Evolutionary conservation across 164 flowering plant genomes (phyloP), one percentile per base, ranked within the genome.

Genomic region (Stephania japonica): DNA sequence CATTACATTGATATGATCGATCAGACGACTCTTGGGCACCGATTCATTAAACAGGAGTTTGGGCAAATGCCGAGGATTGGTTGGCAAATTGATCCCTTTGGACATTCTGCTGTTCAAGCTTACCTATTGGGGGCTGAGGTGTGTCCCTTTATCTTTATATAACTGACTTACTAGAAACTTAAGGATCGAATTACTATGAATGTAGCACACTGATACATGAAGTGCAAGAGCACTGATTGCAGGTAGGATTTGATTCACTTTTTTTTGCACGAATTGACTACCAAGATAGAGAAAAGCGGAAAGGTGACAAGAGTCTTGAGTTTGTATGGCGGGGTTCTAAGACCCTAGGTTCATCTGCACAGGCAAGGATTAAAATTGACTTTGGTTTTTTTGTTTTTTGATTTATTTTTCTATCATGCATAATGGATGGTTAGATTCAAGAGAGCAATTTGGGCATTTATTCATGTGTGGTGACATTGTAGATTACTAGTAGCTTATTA

Each of bases 31-130:
- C 88, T 89, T 61, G 97, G 97, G 9, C 97, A 92, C 76, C 84
- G 85, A 21, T 90, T 85, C 71, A 80, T 92, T 27, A 88, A 87
- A 70, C 74, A 83, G 65, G 86, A 83, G 71, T 92, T 92, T 80
- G 84, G 75, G 72, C 81, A 84, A 69, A 85, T 86, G 68, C 98
- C 98, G 1, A 87, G 94, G 81, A 84, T 91, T 77, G 98, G 97
- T 70, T 93, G 96, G 98, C 94, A 93, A 77, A 91, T 96, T 72
- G 99, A 95, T 67, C 99, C 98, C 5, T 93, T 95, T 82, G 99
- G 99, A 59, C 99, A 95, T 79, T 91, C 96, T 75, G 97, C 94
- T 9, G 94, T 91, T 56, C 98, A 93, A 83, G 98, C 93, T 77
- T 93, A 93, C 81, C 83, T 91, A 81, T 77, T 94, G 68, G 92